Evolutionary conservation across 257 asterid species (phyloP).

Genomic region (Pogostemon cablin): DNA sequence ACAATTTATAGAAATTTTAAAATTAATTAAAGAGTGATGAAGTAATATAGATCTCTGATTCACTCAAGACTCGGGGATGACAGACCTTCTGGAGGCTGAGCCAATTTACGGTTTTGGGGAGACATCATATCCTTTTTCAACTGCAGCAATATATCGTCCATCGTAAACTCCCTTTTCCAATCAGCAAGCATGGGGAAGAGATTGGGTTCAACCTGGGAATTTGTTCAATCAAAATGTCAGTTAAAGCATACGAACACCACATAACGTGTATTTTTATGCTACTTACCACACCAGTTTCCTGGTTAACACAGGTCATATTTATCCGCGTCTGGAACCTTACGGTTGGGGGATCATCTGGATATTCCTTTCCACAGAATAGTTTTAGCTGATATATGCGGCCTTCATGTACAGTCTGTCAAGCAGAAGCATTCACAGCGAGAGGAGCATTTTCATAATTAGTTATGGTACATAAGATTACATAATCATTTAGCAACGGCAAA

Average conservation of each 20-base stretch:
- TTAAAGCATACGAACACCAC: not conserved
- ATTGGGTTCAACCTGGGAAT: conserved; percentile 68
- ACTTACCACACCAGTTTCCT: conserved; percentile 72
- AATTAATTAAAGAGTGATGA: not conserved
- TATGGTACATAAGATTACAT: not conserved
- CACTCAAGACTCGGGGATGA: conserved; percentile 9
- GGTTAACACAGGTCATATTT: conserved; percentile 77
- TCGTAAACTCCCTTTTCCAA: conserved; percentile 82
- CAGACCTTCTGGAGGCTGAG: conserved; percentile 78
- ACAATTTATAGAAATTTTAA: not conserved
- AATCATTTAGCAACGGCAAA: not conserved
- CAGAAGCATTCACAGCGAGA: conserved; percentile 27
- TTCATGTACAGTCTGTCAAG: conserved; percentile 71
- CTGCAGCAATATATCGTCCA: conserved; percentile 79
- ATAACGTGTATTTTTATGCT: not conserved
- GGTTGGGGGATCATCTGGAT: conserved; percentile 74
- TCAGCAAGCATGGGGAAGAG: conserved; percentile 74
- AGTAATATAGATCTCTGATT: not conserved
- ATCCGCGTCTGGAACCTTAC: conserved; percentile 79
- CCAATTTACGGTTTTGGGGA: conserved; percentile 76
- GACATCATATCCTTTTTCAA: conserved; percentile 82
- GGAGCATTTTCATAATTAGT: not conserved
- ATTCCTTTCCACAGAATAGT: conserved; percentile 76
- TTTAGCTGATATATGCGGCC: conserved; percentile 83
- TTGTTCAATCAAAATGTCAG: not conserved